These are phyloP conservation scores for Fonsecaea erecta DNA, from an alignment of 2,329 filamentous ascomycete genomes.

Conservation along the genomic window DNA sequence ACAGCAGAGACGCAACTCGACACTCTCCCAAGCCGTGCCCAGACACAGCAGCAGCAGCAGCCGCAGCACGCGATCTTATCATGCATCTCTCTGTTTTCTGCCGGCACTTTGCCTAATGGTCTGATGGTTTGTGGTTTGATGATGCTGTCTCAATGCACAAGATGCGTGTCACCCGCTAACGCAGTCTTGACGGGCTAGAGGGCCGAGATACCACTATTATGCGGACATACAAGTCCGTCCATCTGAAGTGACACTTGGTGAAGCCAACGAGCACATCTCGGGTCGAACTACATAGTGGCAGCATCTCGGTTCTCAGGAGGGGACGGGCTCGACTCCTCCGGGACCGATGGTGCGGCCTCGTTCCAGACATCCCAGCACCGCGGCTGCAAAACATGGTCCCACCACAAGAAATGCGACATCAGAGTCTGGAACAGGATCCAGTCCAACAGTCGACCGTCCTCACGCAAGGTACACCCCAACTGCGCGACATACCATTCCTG, in stretches of 20 bases:
- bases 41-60: not conserved
- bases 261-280: not conserved
- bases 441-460: conserved; percentile 4
- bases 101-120: not conserved
- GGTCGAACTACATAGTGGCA: not conserved
- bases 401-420: conserved; percentile 17
- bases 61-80: not conserved
- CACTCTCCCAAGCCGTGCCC: not conserved
- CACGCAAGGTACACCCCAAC: not conserved
- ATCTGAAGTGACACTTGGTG: not conserved
- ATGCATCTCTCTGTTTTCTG: not conserved
- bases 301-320: not conserved
- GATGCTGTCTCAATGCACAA: not conserved
- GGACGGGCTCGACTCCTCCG: not conserved
- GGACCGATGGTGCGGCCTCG: conserved; percentile 1
- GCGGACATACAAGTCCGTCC: not conserved
- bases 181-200: not conserved
- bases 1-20: not conserved
- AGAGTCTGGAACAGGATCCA: conserved; percentile 15
- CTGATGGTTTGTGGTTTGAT: not conserved
- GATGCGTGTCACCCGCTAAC: not conserved
- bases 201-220: not conserved
- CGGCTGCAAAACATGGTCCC: conserved; percentile 16
- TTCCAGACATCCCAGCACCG: conserved; percentile 17
- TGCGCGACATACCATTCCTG: conserved; percentile 15